A percentile compares a stretch with the other conserved stretches of the same genome.
phyloP scores from a whole-genome alignment of 805 yeast genomes.

The Candida michaelii region DNA sequence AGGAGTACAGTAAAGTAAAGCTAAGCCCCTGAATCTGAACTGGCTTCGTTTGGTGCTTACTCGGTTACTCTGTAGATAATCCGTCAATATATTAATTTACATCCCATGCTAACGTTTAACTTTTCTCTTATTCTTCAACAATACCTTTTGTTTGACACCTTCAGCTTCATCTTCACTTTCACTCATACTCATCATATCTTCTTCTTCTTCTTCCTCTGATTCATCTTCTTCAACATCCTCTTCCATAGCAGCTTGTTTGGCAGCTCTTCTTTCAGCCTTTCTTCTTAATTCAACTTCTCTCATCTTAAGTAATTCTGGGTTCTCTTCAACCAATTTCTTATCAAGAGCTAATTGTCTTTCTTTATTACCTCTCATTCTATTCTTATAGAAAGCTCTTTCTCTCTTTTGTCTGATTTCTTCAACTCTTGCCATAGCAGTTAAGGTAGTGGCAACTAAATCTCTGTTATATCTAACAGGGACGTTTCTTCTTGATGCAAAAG shows the following conservation, averaged over 20 bases:
- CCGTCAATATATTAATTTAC: slow-evolving; percentile 11
- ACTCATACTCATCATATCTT: slow-evolving; percentile 39
- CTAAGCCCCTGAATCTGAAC: too few relatives aligned
- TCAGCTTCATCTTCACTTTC: slow-evolving; percentile 43
- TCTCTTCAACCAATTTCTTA: slow-evolving; percentile 79
- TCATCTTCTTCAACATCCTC: slow-evolving; percentile 42
- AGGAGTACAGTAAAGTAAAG: too few relatives aligned
- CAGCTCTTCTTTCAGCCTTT: slow-evolving; percentile 68
- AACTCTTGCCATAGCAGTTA: slow-evolving; percentile 92
- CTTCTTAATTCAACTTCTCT: slow-evolving; percentile 90
- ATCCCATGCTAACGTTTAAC: slow-evolving; percentile 14
- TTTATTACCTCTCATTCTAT: slow-evolving; percentile 97
- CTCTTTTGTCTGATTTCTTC: slow-evolving; percentile 95
- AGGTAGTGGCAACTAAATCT: slow-evolving; percentile 90
- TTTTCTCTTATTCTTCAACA: slow-evolving; percentile 56
- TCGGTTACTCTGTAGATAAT: too few relatives aligned
- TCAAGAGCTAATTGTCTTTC: slow-evolving; percentile 83
- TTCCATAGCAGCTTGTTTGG: slow-evolving; percentile 51
- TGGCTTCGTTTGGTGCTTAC: too few relatives aligned
- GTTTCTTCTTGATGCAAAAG: slow-evolving; percentile 96
- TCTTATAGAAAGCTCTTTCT: slow-evolving; percentile 98
- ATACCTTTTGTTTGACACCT: slow-evolving; percentile 50
- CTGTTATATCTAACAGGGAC: slow-evolving; percentile 97
- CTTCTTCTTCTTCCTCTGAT: slow-evolving; percentile 37
- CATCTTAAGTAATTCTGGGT: slow-evolving; percentile 87